phyloP scores from a whole-genome alignment of 2,329 filamentous ascomycete genomes.

The Graphilbum fragrans region DNA sequence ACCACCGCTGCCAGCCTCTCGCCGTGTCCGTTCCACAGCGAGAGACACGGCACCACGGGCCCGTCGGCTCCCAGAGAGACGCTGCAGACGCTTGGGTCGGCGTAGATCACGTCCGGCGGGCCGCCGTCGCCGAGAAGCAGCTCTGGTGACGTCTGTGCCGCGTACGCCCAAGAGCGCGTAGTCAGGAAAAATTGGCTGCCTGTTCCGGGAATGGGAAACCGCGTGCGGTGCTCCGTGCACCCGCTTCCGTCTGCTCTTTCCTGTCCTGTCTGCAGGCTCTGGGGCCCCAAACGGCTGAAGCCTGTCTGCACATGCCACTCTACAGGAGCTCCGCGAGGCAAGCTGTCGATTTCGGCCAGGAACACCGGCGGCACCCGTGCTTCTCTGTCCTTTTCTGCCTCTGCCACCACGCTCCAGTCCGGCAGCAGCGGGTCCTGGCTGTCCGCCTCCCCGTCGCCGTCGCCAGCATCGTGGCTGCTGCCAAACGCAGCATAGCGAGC shows the following conservation, averaged over 20 bases:
- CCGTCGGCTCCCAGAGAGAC: not conserved
- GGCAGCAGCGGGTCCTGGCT: slow-evolving; percentile 27
- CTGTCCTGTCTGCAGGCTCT: not conserved
- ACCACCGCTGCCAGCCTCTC: slow-evolving; percentile 21
- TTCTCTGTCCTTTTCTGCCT: not conserved
- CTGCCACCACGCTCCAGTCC: slow-evolving; percentile 34
- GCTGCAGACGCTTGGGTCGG: slow-evolving; percentile 1
- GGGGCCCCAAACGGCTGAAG: slow-evolving; percentile 23
- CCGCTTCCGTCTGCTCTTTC: not conserved
- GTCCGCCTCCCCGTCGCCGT: not conserved
- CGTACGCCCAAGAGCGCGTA: slow-evolving; percentile 3
- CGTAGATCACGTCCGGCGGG: slow-evolving; percentile 9
- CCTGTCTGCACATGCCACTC: slow-evolving; percentile 75
- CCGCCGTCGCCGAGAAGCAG: not conserved
- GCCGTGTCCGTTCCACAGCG: slow-evolving; percentile 27
- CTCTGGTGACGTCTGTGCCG: not conserved
- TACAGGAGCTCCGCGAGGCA: slow-evolving; percentile 62
- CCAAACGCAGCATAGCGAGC: slow-evolving; percentile 28
- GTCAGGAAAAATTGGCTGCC: not conserved
- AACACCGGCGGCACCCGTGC: slow-evolving; percentile 52
- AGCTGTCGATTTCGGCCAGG: slow-evolving; percentile 59
- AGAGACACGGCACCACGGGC: slow-evolving; percentile 26
- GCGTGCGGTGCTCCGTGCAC: not conserved
- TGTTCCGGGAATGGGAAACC: not conserved
- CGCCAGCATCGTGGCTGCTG: slow-evolving; percentile 5